Percentiles rank a stretch among this genome's conserved stretches.
Conservation (phyloP, 768 basidiomycete genomes). For the Clitopilus hobsonii region DNA sequence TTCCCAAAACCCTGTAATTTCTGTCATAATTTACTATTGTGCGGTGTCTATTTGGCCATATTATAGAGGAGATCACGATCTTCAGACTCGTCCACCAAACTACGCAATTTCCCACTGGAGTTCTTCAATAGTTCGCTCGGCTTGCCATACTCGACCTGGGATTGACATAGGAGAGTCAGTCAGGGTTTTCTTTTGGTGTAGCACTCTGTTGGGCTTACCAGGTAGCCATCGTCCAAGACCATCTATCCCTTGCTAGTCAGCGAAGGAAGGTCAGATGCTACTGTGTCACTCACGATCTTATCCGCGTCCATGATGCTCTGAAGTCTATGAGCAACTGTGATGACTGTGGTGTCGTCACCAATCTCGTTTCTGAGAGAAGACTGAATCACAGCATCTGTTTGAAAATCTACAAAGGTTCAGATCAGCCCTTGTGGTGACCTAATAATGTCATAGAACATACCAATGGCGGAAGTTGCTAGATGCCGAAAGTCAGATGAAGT, state of each 20-base stretch:
- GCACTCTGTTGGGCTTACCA: constrained; percentile 26
- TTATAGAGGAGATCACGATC: constrained; percentile 45
- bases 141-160: constrained; percentile 49
- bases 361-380: constrained; percentile 63
- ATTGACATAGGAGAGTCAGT: background rate
- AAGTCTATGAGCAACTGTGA: constrained; percentile 69
- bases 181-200: background rate
- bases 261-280: too few relatives aligned
- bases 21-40: too few relatives aligned
- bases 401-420: constrained; percentile 38
- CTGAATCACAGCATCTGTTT: constrained; percentile 69
- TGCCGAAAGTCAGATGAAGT: constrained; percentile 27
- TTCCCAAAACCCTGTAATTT: too few relatives aligned
- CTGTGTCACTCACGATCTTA: constrained; percentile 44
- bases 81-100: constrained; percentile 55
- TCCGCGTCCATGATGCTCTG: constrained; percentile 68
- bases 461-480: constrained; percentile 43
- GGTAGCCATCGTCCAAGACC: constrained; percentile 48
- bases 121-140: constrained; percentile 49
- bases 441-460: constrained; percentile 22
- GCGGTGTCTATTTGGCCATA: constrained; percentile 36
- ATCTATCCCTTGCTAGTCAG: constrained; percentile 25
- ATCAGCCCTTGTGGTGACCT: background rate
- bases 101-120: constrained; percentile 42
- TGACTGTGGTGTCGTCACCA: constrained; percentile 50